Base-by-base conservation (phyloP, 306 rosid species). In the Pterocarpus macrocarpus region DNA sequence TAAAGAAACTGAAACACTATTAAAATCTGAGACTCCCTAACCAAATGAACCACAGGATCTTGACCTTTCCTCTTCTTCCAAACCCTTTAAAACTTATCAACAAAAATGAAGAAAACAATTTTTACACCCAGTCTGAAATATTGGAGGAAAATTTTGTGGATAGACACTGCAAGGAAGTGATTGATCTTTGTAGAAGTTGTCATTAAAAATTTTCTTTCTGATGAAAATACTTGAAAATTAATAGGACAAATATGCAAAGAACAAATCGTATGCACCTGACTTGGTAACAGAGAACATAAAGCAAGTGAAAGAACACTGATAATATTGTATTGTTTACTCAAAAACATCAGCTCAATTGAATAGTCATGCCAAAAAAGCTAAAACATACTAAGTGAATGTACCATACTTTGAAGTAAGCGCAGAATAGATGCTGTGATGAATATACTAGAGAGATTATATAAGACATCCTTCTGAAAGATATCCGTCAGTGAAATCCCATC, bases 381-480 rank as follows among this genome's bases (percentile, higher is more conserved):
- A 58, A 63, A 64, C 36, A 11, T 28, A 77, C 55, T 36, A 76
- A 71, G 83, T 78, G 70, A 83, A 56, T 35, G 76, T 61, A 77
- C 45, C 89, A 61, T 93, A 95, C 99, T 88, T 77, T 95, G 99
- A 86, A 95, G 91, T 59, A 95, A 76, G 32, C 99, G 99, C 80
- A 93, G 93, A 86, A 91, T 15, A 16, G 99, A 94, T 81, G 99
- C 98, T 50, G 99, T 95, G 88, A 95, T 90, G 92, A 95, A 95
- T 81, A 95, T 89, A 76, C 97, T 95, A 28, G 98, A 93, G 62
- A 93, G 82, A 43, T 83, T 43, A 80, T 87, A 88, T 13, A 95
- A 76, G 79, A 87, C 90, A 77, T 93, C 89, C 88, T 43, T 88
- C 80, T 81, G 89, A 82, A 93, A 86, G 72, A 95, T 79, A 72